Base-by-base conservation (phyloP, 2,329 filamentous ascomycete species). In the Xylaria sp. region DNA sequence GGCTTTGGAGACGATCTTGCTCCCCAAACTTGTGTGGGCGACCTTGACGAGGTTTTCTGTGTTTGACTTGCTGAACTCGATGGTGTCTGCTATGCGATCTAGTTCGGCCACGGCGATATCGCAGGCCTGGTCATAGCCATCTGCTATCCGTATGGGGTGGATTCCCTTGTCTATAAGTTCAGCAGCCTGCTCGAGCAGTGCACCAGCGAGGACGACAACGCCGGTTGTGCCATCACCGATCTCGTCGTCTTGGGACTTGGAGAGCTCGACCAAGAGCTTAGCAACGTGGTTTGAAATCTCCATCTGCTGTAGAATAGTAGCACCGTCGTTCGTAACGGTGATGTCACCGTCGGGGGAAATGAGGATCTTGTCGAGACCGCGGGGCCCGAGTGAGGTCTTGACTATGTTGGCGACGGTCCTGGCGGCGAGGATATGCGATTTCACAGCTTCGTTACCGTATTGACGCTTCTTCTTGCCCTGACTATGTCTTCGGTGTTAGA, bases 81-180 rank as follows among this genome's bases (percentile, higher is more conserved):
- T 93, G 61, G 88, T 87, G 77, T 99, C 96, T 71, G 92, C 94
- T 77, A 99, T 97, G 74, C 87, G 88, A 79, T 99, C 95, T 54
- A 99, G 85, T 81, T 97, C 92, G 31, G 90, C 88, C 59, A 98
- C 91, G 45, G 95, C 95, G 72, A 98, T 94, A 78, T 99, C 96
- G 76, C 96, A 99, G 60, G 95, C 95, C 74, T 96, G 89, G 77
- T 99, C 95, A 80, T 97, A 99, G 56, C 95, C 95, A 79, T 99
- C 95, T 69, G 96, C 96, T 80, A 99, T 98, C 72, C 96, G 87
- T 77, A 99, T 99, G 65, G 95, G 95, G 81, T 99, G 95, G 73
- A 99, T 99, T 76, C 95, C 96, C 87, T 99, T 99, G 85, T 99
- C 96, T 78, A 99, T 98, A 71, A 99, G 87, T 77, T 97, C 95